Conservation (phyloP, 2,329 filamentous ascomycete species). For the Fusarium torulosum region DNA sequence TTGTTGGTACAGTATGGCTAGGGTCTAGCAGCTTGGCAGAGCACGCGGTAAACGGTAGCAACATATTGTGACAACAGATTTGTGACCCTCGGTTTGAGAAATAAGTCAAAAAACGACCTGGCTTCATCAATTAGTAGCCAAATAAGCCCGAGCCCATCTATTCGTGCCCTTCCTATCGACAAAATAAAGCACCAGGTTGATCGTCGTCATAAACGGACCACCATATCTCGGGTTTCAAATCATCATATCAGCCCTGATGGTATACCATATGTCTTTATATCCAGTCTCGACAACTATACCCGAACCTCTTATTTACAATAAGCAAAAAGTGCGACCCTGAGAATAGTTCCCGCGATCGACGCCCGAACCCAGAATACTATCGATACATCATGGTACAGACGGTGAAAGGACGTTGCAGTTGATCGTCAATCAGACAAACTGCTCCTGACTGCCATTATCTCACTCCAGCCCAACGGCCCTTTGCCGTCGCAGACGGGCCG, state of each 20-base stretch:
- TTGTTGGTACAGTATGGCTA: neutral
- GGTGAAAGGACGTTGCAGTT: neutral
- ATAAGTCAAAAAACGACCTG: neutral
- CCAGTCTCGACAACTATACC: conserved; percentile 17
- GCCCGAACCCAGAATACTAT: conserved; percentile 14
- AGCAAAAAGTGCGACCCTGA: neutral
- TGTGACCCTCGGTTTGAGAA: neutral
- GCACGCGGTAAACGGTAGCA: neutral
- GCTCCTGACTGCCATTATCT: conserved; percentile 44
- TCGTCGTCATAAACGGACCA: conserved; percentile 20
- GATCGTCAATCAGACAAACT: neutral
- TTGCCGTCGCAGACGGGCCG: conserved; percentile 57
- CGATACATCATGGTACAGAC: conserved; percentile 17
- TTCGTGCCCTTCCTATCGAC: neutral
- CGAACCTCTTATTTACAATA: neutral
- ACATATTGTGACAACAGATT: neutral
- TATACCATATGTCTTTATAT: conserved; percentile 19
- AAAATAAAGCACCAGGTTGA: neutral
- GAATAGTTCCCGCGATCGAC: conserved; percentile 4
- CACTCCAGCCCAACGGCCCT: conserved; percentile 61
- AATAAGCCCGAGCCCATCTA: neutral
- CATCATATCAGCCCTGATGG: neutral
- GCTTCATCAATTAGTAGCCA: conserved; percentile 5
- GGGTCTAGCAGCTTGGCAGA: neutral
- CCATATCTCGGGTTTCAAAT: conserved; percentile 7